Percentiles rank a stretch among this genome's conserved stretches.
phyloP scores from a whole-genome alignment of 164 flowering plant species.

The Umbellularia californica region DNA sequence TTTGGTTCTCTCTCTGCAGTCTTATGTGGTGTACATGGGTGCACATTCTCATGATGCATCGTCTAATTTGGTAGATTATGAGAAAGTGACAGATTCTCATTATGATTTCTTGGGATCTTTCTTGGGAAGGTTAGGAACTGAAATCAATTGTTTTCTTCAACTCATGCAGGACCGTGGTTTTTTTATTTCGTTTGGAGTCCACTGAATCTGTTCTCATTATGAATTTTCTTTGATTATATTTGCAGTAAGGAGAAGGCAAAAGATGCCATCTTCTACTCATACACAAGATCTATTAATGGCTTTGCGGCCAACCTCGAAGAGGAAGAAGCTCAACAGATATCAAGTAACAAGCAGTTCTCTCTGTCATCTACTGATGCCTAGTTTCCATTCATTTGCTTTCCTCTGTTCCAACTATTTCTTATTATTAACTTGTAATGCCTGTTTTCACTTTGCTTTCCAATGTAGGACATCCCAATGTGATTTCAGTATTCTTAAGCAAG shows the following conservation, averaged over 20 bases:
- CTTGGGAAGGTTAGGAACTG: constrained; percentile 18
- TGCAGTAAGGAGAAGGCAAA: constrained; percentile 12
- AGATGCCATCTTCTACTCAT: constrained; percentile 10
- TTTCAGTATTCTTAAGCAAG: constrained; percentile 53
- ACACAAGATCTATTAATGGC: constrained; percentile 7
- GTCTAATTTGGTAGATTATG: constrained; percentile 28
- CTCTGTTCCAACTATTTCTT: neutral
- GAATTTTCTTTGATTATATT: neutral
- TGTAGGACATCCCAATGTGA: constrained; percentile 57
- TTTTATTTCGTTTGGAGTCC: neutral
- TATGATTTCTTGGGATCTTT: constrained; percentile 42
- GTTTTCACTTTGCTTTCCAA: constrained; percentile 1
- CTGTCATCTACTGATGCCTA: neutral
- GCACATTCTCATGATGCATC: constrained; percentile 41
- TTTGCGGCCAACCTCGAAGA: constrained; percentile 9
- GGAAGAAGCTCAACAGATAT: constrained; percentile 6
- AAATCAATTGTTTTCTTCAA: neutral
- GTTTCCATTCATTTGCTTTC: neutral
- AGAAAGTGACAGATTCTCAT: constrained; percentile 42
- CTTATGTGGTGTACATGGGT: constrained; percentile 72
- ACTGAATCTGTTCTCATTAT: neutral
- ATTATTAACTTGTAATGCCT: neutral
- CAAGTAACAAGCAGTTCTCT: neutral
- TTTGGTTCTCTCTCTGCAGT: constrained; percentile 28
- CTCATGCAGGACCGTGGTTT: neutral